A percentile compares a stretch with the other conserved stretches of the same genome.
Conservation (phyloP, 2,329 filamentous ascomycete genomes). For the Colletotrichum sublineola region DNA sequence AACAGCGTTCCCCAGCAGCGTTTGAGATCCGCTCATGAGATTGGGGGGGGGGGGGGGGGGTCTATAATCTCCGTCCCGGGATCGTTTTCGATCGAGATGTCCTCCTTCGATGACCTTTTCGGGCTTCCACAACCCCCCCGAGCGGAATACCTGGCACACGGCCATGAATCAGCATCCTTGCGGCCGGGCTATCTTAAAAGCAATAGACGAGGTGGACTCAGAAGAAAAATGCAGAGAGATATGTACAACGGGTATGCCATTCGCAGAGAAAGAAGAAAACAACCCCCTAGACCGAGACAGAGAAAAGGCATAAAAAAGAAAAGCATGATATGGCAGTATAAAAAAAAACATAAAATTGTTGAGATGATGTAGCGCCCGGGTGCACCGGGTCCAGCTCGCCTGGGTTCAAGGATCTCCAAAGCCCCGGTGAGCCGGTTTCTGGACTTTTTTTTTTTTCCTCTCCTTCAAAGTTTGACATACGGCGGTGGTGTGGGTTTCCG, state of each 20-base stretch:
- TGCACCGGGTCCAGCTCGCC: conserved; percentile 13
- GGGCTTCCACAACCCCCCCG: too few species aligned
- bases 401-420: conserved; percentile 16
- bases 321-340: background rate
- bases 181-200: too few species aligned
- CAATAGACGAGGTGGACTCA: background rate
- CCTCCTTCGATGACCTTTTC: background rate
- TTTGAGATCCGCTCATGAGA: background rate
- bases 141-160: background rate
- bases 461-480: background rate
- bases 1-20: background rate
- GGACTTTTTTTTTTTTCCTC: background rate
- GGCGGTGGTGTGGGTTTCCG: conserved; percentile 19
- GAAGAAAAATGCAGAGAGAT: too few species aligned
- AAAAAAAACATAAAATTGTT: background rate
- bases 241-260: background rate
- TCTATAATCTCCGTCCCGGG: background rate
- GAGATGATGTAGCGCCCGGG: background rate
- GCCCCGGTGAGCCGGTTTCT: conserved; percentile 23
- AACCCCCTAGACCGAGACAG: too few species aligned
- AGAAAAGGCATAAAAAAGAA: too few species aligned
- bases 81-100: background rate
- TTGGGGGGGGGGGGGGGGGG: too few species aligned
- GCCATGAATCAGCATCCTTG: conserved; percentile 1
- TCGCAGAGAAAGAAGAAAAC: too few species aligned